Evolutionary conservation across 2,329 filamentous ascomycete genomes (phyloP).

Genomic region (Tolypocladium ovalisporum): DNA sequence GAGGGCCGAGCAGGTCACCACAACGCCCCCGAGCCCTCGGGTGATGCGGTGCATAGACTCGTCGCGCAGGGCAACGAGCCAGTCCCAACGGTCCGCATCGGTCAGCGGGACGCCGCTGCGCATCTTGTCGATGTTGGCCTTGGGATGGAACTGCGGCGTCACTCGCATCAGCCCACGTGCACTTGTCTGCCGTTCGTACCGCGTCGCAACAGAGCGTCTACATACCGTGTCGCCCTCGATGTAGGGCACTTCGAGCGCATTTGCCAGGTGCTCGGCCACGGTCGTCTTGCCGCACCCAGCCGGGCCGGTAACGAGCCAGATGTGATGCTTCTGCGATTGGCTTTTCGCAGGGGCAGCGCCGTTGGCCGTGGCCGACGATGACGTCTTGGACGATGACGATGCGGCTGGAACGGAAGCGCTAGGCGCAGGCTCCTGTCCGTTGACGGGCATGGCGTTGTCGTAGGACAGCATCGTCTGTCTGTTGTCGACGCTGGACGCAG

Average conservation of each 20-base stretch:
- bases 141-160: constrained; percentile 53
- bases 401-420: constrained; percentile 3
- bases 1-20: constrained; percentile 89
- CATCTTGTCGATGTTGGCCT: constrained; percentile 87
- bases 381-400: constrained; percentile 2
- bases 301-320: constrained; percentile 72
- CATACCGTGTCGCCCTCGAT: constrained; percentile 68
- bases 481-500: background rate
- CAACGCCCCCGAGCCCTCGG: constrained; percentile 59
- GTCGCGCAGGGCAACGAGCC: constrained; percentile 71
- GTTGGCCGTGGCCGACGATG: constrained; percentile 15
- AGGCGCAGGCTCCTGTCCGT: constrained; percentile 24
- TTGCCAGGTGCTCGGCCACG: constrained; percentile 54
- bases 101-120: constrained; percentile 69
- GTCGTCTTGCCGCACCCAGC: constrained; percentile 74
- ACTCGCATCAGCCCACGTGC: background rate
- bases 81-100: constrained; percentile 94
- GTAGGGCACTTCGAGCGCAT: constrained; percentile 54
- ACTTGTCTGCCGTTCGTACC: background rate
- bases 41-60: constrained; percentile 48
- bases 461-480: constrained; percentile 36
- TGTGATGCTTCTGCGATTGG: constrained; percentile 40
- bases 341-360: constrained; percentile 13
- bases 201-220: background rate
- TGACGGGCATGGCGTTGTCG: constrained; percentile 33